phyloP scores from a whole-genome alignment of 31 red algal genomes.

The Asparagopsis taxiformis region DNA sequence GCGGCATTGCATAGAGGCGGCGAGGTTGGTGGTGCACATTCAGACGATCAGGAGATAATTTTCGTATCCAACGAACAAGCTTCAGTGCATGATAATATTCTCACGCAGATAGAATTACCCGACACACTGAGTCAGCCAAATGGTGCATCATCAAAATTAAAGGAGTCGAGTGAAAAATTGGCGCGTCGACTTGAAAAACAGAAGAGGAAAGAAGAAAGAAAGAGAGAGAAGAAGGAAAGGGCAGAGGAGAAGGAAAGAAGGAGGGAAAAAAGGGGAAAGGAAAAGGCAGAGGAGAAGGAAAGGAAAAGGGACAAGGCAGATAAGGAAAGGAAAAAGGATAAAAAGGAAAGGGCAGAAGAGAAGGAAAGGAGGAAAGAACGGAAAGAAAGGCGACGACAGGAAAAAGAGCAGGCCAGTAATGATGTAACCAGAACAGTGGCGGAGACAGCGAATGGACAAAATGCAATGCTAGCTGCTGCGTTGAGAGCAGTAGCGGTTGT shows the following conservation, averaged over 20 bases:
- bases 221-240: conserved; percentile 1
- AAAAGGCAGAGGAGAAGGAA: not conserved
- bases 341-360: conserved; percentile 5
- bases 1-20: no score
- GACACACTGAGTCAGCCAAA: no score
- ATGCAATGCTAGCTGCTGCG: not conserved
- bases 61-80: no score
- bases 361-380: no score
- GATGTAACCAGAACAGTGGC: not conserved
- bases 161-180: not conserved
- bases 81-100: no score
- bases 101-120: no score
- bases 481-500: no score
- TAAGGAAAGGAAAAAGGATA: not conserved
- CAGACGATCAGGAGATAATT: no score
- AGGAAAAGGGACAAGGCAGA: not conserved
- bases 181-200: not conserved
- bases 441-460: not conserved
- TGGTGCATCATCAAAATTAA: no score
- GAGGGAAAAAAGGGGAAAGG: not conserved
- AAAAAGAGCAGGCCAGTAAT: not conserved
- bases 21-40: no score
- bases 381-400: no score
- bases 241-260: not conserved
- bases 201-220: not conserved